Conservation (phyloP, 306 rosid genomes). For the Cicer bijugum region DNA sequence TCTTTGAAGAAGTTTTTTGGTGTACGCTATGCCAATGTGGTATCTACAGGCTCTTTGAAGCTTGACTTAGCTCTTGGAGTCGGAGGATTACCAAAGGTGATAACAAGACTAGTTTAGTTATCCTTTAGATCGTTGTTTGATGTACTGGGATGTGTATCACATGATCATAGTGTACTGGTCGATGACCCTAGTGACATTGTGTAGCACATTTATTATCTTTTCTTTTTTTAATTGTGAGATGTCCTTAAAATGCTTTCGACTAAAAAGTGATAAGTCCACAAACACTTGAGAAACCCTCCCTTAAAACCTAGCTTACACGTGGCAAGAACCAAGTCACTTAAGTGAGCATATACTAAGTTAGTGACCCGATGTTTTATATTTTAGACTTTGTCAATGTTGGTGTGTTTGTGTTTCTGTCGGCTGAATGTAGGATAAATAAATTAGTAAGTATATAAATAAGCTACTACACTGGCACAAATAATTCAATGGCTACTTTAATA, state of each 20-base stretch:
- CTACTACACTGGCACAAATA: background rate
- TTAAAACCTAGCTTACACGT: too few species aligned
- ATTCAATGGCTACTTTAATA: background rate
- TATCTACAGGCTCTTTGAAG: conserved; percentile 81
- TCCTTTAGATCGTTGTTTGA: conserved; percentile 9
- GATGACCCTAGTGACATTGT: conserved; percentile 12
- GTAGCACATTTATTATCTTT: background rate
- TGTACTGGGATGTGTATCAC: conserved; percentile 19
- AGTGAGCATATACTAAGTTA: too few species aligned
- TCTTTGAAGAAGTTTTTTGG: conserved; percentile 62
- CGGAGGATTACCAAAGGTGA: conserved; percentile 89
- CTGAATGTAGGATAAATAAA: background rate
- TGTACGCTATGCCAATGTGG: conserved; percentile 58
- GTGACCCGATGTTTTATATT: too few species aligned
- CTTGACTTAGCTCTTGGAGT: conserved; percentile 85
- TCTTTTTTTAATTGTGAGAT: too few species aligned
- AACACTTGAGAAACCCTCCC: too few species aligned
- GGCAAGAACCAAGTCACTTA: too few species aligned
- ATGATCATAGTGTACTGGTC: conserved; percentile 27
- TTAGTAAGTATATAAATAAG: background rate
- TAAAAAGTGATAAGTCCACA: too few species aligned
- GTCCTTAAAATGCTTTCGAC: too few species aligned
- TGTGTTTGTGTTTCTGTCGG: background rate
- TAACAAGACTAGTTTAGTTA: background rate
- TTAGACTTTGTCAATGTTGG: background rate